These are phyloP conservation scores for Articulospora tetracladia DNA, from an alignment of 495 filamentous ascomycete species.

Conservation along the genomic window DNA sequence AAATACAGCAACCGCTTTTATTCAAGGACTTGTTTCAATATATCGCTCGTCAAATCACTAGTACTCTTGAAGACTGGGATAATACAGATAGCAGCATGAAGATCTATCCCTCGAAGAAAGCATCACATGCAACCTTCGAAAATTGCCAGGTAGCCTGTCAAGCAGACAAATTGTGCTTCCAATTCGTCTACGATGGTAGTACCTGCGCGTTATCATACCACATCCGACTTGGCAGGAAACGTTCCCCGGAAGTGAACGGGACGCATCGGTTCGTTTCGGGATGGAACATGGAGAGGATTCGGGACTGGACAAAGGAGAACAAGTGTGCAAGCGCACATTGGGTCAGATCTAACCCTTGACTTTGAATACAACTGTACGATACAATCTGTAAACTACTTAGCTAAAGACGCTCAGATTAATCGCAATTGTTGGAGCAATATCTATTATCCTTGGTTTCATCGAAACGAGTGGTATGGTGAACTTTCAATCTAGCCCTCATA, in stretches of 20 bases:
- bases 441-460: no score
- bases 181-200: conserved; percentile 3
- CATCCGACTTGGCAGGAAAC: conserved; percentile 8
- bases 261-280: no score
- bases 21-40: conserved; percentile 11
- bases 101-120: conserved; percentile 1
- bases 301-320: no score
- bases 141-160: conserved; percentile 4
- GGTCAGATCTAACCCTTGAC: no score
- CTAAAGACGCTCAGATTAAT: no score
- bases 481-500: no score
- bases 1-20: conserved; percentile 3
- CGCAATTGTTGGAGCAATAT: no score
- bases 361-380: no score
- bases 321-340: no score
- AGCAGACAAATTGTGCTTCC: conserved; percentile 9
- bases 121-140: not conserved
- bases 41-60: conserved; percentile 1
- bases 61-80: conserved; percentile 5
- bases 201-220: conserved; percentile 7
- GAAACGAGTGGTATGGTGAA: no score
- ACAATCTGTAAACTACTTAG: no score
- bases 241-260: not conserved
- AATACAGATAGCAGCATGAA: not conserved
- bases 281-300: no score